phyloP scores from a whole-genome alignment of 305 asterid genomes.

The Solanum hybrid region DNA sequence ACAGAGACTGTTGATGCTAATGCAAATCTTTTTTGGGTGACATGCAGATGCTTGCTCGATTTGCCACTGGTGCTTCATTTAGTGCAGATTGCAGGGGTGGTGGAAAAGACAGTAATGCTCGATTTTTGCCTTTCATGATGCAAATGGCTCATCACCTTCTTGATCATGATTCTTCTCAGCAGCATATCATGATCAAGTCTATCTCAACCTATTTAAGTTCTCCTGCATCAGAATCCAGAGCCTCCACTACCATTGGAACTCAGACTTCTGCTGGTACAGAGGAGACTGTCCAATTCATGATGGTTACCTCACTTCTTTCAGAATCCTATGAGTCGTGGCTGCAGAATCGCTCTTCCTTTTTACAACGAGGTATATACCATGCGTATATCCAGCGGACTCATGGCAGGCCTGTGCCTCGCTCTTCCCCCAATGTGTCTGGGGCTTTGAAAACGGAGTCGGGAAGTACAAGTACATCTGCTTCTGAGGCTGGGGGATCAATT shows the following conservation, averaged over 20 bases:
- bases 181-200: constrained; percentile 54
- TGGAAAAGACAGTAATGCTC: constrained; percentile 93
- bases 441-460: constrained; percentile 18
- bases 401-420: constrained; percentile 41
- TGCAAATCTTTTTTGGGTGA: constrained; percentile 1
- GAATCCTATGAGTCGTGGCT: constrained; percentile 93
- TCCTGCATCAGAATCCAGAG: constrained; percentile 53
- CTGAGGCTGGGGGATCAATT: constrained; percentile 25
- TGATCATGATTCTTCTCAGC: constrained; percentile 77
- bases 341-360: constrained; percentile 70
- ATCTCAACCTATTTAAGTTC: constrained; percentile 56
- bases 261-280: constrained; percentile 76
- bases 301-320: constrained; percentile 88
- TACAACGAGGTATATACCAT: constrained; percentile 87
- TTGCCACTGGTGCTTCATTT: constrained; percentile 94
- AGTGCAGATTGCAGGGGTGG: constrained; percentile 90
- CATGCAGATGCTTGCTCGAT: constrained; percentile 96
- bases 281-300: constrained; percentile 97
- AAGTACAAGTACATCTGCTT: constrained; percentile 21
- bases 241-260: constrained; percentile 36
- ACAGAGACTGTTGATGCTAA: background rate
- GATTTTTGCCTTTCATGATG: constrained; percentile 79
- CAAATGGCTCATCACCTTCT: constrained; percentile 92
- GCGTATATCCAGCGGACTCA: constrained; percentile 82
- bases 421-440: constrained; percentile 18